Conservation (phyloP, 306 rosid species). For the Vigna unguiculata region DNA sequence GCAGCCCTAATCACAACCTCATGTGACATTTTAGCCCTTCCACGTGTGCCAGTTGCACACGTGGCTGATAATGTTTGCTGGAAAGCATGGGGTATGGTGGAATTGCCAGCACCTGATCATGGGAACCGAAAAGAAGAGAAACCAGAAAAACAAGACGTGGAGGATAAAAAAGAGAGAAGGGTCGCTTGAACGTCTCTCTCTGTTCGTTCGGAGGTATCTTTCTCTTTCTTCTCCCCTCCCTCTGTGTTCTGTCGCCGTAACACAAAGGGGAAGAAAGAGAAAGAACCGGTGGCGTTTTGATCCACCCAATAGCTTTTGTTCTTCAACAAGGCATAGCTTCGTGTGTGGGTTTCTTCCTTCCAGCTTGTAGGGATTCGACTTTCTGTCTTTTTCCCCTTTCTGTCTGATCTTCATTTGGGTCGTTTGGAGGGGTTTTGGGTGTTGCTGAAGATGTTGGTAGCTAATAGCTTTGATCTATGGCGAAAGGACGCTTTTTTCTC, state of each 20-base stretch:
- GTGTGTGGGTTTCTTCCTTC: slow-evolving; percentile 15
- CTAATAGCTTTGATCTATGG: slow-evolving; percentile 93
- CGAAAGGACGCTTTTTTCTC: slow-evolving; percentile 90
- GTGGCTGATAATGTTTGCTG: neutral
- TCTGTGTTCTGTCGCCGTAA: slow-evolving; percentile 47
- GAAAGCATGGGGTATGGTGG: neutral
- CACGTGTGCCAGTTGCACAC: neutral
- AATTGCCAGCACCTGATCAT: slow-evolving; percentile 5
- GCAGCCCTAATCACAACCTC: slow-evolving; percentile 24
- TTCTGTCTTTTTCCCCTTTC: neutral
- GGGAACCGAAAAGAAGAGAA: slow-evolving; percentile 34
- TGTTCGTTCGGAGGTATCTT: slow-evolving; percentile 22
- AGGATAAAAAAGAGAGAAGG: slow-evolving; percentile 40
- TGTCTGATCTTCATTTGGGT: neutral
- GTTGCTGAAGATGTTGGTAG: slow-evolving; percentile 75
- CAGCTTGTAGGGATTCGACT: slow-evolving; percentile 33
- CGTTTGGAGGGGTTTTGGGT: slow-evolving; percentile 5
- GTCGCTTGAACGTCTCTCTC: slow-evolving; percentile 51
- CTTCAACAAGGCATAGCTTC: slow-evolving; percentile 18
- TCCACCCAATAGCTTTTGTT: slow-evolving; percentile 19
- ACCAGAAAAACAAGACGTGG: slow-evolving; percentile 15
- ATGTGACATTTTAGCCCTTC: neutral
- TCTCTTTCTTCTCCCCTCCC: slow-evolving; percentile 54
- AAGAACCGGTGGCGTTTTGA: slow-evolving; percentile 23
- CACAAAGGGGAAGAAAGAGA: slow-evolving; percentile 50